A percentile compares a stretch with the other conserved stretches of the same genome.
Evolutionary conservation across 345 rosid species (phyloP).

Genomic region (Populus davidiana): DNA sequence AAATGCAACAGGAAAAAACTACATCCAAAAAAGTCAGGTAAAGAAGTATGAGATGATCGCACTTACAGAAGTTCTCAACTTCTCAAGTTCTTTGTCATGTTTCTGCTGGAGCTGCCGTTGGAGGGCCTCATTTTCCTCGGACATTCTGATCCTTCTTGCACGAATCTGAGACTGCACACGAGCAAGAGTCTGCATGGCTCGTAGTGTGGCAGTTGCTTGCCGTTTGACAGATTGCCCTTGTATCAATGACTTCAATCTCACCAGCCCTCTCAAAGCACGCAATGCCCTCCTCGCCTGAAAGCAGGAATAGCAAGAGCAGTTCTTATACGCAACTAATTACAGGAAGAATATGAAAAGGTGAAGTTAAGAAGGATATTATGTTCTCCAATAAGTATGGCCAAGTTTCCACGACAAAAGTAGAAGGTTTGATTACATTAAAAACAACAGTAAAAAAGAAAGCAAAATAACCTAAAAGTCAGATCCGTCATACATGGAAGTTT

Average conservation of each 20-base stretch:
- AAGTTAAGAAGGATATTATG: not conserved
- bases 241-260: constrained; percentile 72
- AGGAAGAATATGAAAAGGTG: not conserved
- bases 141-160: constrained; percentile 74
- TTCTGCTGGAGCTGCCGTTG: constrained; percentile 79
- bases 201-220: constrained; percentile 71
- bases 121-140: constrained; percentile 87
- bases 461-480: too few species aligned
- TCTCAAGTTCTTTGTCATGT: constrained; percentile 47
- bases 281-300: constrained; percentile 81
- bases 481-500: too few species aligned
- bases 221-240: constrained; percentile 82
- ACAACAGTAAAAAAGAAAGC: too few species aligned
- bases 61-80: constrained; percentile 44
- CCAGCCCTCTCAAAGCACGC: constrained; percentile 83
- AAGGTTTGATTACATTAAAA: too few species aligned
- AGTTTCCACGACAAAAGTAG: too few species aligned
- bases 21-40: not conserved
- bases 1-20: not conserved
- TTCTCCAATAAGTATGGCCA: too few species aligned
- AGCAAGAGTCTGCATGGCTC: constrained; percentile 86
- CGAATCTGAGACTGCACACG: constrained; percentile 87
- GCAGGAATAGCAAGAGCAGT: constrained; percentile 2
- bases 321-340: not conserved
- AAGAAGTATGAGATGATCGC: not conserved